phyloP scores from a whole-genome alignment of 2,329 filamentous ascomycete genomes.

The Hymenoscyphus fraxineus region DNA sequence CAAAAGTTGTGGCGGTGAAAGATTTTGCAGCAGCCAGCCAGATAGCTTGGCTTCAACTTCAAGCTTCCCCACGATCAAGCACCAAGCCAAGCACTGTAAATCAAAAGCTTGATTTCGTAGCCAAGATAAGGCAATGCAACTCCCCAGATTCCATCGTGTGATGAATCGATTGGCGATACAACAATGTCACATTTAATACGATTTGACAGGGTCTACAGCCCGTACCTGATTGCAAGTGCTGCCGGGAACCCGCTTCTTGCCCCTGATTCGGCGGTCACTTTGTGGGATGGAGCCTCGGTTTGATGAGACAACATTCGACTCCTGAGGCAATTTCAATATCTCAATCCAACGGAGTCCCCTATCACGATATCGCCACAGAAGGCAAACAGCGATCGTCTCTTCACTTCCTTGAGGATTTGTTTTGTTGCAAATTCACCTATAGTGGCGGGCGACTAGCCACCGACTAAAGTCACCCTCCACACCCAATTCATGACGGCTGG shows the following conservation, averaged over 20 bases:
- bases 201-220: background rate
- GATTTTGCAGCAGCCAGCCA: background rate
- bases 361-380: background rate
- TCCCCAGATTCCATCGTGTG: background rate
- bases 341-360: constrained; percentile 1
- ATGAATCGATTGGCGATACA: background rate
- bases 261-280: background rate
- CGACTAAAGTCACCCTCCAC: background rate
- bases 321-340: background rate
- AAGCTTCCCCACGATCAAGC: background rate
- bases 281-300: background rate
- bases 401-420: background rate
- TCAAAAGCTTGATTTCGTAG: background rate
- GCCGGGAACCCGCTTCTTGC: background rate
- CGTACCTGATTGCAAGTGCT: background rate
- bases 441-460: no score
- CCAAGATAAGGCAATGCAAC: background rate
- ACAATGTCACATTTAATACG: background rate
- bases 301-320: background rate
- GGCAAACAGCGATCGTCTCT: background rate
- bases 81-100: no score
- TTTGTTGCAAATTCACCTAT: no score
- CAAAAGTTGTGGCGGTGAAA: background rate
- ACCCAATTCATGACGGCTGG: background rate
- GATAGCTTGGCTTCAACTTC: background rate